Evolutionary conservation across 805 yeast genomes (phyloP), one percentile per base, ranked within the genome.

Genomic region (Hagleromyces aurorensis): DNA sequence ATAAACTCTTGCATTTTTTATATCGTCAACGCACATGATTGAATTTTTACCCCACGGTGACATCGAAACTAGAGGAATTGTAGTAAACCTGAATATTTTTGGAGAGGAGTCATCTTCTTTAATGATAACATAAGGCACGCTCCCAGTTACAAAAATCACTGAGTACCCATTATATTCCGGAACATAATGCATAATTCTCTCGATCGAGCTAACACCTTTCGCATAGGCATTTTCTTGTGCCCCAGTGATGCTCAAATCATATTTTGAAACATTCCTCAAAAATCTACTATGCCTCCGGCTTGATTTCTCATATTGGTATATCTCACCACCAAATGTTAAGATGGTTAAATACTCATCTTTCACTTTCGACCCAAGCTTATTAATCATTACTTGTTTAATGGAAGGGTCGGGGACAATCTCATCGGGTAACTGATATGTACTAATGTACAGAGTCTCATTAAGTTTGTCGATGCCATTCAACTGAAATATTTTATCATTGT

Each of bases 161-260:
- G 75, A 67, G 36, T 67, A 64, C 1, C 77, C 82, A 38, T 70
- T 70, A 26, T 75, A 60, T 35, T 72, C 66, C 4, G 72, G 66
- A 37, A 80, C 57, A 50, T 75, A 67, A 32, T 73, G 70, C 56
- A 78, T 59, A 36, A 73, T 70, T 54, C 91, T 68, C 52, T 82
- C 93, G 25, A 80, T 68, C 4, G 65, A 1, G 78, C 79, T 37
- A 38, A 55, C 57, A 23, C 83, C 83, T 34, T 70, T 65, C 1
- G 81, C 67, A 44, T 75, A 78, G 1, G 87, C 80, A 52, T 80
- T 80, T 32, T 74, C 79, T 1, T 91, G 89, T 1, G 89, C 91
- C 32, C 93, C 93, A 1, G 84, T 74, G 7, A 78, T 65, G 4
- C 65, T 53, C 13, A 64, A 39, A 42, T 66, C 58, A 23, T 46